These are phyloP conservation scores for Suhomyces coccinellae DNA, from an alignment of 1,139 yeast species.

Conservation along the genomic window DNA sequence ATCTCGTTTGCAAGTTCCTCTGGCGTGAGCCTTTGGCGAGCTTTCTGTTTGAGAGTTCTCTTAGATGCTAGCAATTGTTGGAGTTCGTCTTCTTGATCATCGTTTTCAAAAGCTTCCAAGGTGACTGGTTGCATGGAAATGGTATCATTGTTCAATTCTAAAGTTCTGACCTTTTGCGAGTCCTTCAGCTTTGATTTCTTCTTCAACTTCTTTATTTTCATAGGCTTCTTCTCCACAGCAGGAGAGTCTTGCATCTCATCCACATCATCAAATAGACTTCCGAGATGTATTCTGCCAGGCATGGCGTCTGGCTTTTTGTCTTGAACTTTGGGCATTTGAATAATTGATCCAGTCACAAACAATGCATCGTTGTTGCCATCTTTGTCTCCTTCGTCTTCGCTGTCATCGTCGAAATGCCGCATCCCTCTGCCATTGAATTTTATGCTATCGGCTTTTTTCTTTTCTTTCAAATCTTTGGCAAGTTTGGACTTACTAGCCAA, in stretches of 20 bases:
- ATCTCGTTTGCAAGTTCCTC: conserved; percentile 53
- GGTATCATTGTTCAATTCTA: conserved; percentile 13
- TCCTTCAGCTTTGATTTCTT: conserved; percentile 20
- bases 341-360: conserved; percentile 15
- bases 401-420: conserved; percentile 16
- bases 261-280: conserved; percentile 27
- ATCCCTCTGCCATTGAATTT: conserved; percentile 28
- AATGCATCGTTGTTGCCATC: conserved; percentile 13
- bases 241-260: conserved; percentile 26
- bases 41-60: conserved; percentile 41
- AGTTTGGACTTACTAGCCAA: conserved; percentile 35
- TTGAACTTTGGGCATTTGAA: conserved; percentile 5
- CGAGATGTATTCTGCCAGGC: conserved; percentile 8
- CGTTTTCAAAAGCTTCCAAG: conserved; percentile 24
- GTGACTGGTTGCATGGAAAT: conserved; percentile 29
- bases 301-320: conserved; percentile 16
- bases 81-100: conserved; percentile 47
- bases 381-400: conserved; percentile 19
- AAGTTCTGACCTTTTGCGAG: conserved; percentile 17
- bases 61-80: conserved; percentile 40
- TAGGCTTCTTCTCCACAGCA: conserved; percentile 25
- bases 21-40: conserved; percentile 32
- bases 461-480: conserved; percentile 25
- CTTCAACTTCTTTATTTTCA: conserved; percentile 41
- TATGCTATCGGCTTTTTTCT: conserved; percentile 25